Percentiles rank a stretch among this genome's conserved stretches.
These are phyloP conservation scores for Globisporangium yorkense DNA, from an alignment of 352 stramenopile genomes.

Conservation along the genomic window DNA sequence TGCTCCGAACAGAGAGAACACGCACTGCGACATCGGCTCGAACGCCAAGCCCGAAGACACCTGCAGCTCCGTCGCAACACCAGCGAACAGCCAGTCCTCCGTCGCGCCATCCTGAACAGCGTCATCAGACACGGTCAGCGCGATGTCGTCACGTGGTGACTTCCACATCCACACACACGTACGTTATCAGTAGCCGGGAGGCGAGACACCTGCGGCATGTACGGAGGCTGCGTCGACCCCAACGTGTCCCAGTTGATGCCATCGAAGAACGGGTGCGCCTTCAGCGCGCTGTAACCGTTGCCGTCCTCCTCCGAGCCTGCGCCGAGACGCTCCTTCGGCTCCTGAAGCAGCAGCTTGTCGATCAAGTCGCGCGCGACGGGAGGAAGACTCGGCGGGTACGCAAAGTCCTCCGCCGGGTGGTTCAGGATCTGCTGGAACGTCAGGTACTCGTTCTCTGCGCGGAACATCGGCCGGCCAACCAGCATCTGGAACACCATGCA, in stretches of 20 bases:
- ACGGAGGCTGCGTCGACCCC: conserved; percentile 40
- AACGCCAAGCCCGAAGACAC: conserved; percentile 77
- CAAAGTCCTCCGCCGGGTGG: conserved; percentile 74
- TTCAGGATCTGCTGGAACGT: conserved; percentile 90
- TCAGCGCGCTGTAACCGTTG: conserved; percentile 68
- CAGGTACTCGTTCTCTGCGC: conserved; percentile 87
- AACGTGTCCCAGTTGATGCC: conserved; percentile 69
- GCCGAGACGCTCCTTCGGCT: conserved; percentile 64
- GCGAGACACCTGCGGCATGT: conserved; percentile 48
- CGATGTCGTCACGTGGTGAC: not conserved
- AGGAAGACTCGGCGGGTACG: conserved; percentile 55
- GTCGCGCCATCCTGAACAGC: conserved; percentile 70
- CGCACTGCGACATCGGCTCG: conserved; percentile 59
- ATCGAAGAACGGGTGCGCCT: conserved; percentile 81
- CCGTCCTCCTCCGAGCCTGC: conserved; percentile 64
- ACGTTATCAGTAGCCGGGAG: conserved; percentile 64
- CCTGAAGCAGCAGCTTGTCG: conserved; percentile 73
- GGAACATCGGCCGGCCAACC: conserved; percentile 78
- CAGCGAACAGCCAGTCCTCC: conserved; percentile 85
- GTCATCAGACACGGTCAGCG: not conserved
- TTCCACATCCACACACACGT: not conserved
- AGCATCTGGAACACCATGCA: conserved; percentile 91
- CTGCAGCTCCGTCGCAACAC: conserved; percentile 81
- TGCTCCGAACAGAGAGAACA: conserved; percentile 1
- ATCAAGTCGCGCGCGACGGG: conserved; percentile 65